Evolutionary conservation across 164 flowering plant genomes (phyloP), one percentile per base, ranked within the genome.

Genomic region (Vitis riparia): DNA sequence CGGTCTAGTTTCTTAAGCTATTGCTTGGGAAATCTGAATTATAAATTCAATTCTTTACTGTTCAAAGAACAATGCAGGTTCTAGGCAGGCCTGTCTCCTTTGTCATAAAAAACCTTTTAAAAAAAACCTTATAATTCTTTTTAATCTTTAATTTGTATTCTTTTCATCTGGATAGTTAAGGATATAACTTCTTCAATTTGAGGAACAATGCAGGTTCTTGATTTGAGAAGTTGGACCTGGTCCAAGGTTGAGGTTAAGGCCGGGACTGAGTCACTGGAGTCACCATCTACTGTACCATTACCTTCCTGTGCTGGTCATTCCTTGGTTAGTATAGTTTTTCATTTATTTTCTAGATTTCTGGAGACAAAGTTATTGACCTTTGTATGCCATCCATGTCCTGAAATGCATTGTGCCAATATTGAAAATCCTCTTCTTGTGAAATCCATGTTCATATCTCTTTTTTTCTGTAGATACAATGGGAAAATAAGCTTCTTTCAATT

Each of bases 291-390:
- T 3, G 81, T 73, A 17, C 62, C 72, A 16, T 30, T 83, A 67
- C 52, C 91, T 71, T 88, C 97, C 51, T 89, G 97, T 84, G 98
- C 99, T 51, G 99, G 97, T 73, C 96, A 96, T 86, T 86, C 99
- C 57, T 76, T 96, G 94, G 99, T 96, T 71, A 84, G 93, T 77
- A 44, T 67, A 16, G 12, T 51, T 59, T 67, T 52, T 5, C 5
- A 57, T 60, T n/a, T 48, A 3, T 37, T 50, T 16, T 66, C 47
- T n/a, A 16, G 50, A 8, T 9, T 51, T 49, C 19, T 27, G 16
- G 11, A 37, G 14, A 17, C 69, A 14, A 58, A 68, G 2, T 3
- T 68, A 47, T 61, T 0, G 14, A 27, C 1, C 15, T 57, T 6
- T 17, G 12, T 27, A 52, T 65, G 52, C 44, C 30, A 52, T 65